phyloP scores from a whole-genome alignment of 2,329 filamentous ascomycete genomes.

The Penicillium crustosum region DNA sequence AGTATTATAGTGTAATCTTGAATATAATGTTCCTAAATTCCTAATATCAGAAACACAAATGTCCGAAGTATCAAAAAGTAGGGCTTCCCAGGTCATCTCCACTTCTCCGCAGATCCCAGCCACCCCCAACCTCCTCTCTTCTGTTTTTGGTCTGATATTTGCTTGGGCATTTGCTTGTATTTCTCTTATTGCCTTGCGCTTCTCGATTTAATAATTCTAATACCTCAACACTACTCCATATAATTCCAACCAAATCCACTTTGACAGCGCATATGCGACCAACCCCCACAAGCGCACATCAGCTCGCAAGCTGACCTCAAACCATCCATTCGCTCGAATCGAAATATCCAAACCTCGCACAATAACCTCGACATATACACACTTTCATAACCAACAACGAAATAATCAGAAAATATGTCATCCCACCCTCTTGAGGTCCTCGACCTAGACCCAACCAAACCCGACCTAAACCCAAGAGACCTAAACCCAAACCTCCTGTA shows the following conservation, averaged over 20 bases:
- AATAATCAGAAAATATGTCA: background rate
- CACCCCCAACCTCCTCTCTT: constrained; percentile 7
- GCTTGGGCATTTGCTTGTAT: background rate
- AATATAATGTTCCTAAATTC: background rate
- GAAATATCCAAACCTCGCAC: background rate
- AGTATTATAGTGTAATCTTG: background rate
- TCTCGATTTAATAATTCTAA: background rate
- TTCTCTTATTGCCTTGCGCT: background rate
- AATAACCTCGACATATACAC: background rate
- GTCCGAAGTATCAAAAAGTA: background rate
- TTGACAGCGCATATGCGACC: background rate
- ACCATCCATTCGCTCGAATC: background rate
- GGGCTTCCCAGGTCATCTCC: background rate
- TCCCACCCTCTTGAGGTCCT: background rate
- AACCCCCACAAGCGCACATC: background rate
- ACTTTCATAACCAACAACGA: background rate
- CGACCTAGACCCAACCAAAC: constrained; percentile 2
- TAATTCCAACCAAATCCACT: background rate
- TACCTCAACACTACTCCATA: background rate
- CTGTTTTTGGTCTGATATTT: background rate
- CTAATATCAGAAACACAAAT: background rate
- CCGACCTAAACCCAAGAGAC: background rate
- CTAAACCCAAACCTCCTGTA: constrained; percentile 9
- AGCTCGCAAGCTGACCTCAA: background rate
- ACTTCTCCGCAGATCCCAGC: constrained; percentile 12